A percentile compares a stretch with the other conserved stretches of the same genome.
phyloP scores from a whole-genome alignment of 1,139 yeast species.

The Hemisphaericaspora xylanilytica region DNA sequence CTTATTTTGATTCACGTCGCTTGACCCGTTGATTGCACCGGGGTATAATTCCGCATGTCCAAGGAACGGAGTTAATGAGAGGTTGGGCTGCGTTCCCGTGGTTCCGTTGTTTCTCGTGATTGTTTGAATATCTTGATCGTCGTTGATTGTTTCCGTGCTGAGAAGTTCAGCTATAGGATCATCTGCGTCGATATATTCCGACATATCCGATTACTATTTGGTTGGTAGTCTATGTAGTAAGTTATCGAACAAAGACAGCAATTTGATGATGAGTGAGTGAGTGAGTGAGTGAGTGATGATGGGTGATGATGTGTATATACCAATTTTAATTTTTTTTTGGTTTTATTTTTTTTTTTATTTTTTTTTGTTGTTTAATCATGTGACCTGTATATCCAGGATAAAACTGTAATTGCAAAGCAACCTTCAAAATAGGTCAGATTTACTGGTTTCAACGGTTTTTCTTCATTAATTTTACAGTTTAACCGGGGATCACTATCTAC shows the following conservation, averaged over 20 bases:
- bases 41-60: conserved; percentile 13
- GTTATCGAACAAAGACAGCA: not conserved
- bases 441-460: too few relatives aligned
- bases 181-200: conserved; percentile 4
- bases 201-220: not conserved
- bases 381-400: too few relatives aligned
- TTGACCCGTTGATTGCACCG: conserved; percentile 1
- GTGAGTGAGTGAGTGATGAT: too few relatives aligned
- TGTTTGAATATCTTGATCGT: conserved; percentile 35
- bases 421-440: too few relatives aligned
- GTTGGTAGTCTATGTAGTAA: not conserved
- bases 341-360: too few relatives aligned
- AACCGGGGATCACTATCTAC: too few relatives aligned
- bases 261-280: not conserved
- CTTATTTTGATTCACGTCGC: conserved; percentile 3
- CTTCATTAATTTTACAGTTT: too few relatives aligned
- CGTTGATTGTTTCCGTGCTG: conserved; percentile 10
- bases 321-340: too few relatives aligned
- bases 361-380: too few relatives aligned
- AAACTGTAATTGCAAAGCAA: too few relatives aligned
- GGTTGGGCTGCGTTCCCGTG: conserved; percentile 4
- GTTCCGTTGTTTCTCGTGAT: conserved; percentile 26
- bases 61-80: conserved; percentile 15
- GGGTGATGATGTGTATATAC: too few relatives aligned
- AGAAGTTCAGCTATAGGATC: conserved; percentile 7